A percentile compares a stretch with the other conserved stretches of the same genome.
These are phyloP conservation scores for Lachancea lanzarotensis DNA, from an alignment of 805 yeast genomes.

Conservation along the genomic window DNA sequence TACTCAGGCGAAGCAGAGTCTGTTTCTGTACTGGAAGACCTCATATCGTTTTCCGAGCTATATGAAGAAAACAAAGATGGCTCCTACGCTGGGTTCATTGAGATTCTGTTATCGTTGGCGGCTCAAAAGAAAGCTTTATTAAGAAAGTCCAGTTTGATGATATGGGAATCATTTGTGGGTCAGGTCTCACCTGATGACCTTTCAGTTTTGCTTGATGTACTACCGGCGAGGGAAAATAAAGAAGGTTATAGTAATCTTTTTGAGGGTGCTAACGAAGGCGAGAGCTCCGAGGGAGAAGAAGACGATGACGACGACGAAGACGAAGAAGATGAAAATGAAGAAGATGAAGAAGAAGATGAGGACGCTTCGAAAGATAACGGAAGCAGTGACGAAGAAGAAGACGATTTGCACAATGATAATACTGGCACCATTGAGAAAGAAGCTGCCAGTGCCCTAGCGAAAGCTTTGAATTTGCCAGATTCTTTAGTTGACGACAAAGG, in stretches of 20 bases:
- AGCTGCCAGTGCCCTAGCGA: slow-evolving; percentile 60
- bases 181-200: slow-evolving; percentile 42
- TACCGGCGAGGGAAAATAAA: slow-evolving; percentile 65
- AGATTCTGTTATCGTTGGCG: slow-evolving; percentile 50
- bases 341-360: slow-evolving; percentile 30
- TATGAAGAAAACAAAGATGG: slow-evolving; percentile 33
- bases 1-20: slow-evolving; percentile 75
- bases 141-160: slow-evolving; percentile 49
- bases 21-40: slow-evolving; percentile 63
- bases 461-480: slow-evolving; percentile 62
- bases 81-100: slow-evolving; percentile 47
- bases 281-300: slow-evolving; percentile 33
- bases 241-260: slow-evolving; percentile 75
- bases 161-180: slow-evolving; percentile 51
- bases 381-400: slow-evolving; percentile 26
- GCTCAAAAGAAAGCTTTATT: slow-evolving; percentile 52
- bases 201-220: slow-evolving; percentile 45
- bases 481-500: slow-evolving; percentile 37
- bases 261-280: slow-evolving; percentile 43
- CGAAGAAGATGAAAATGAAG: slow-evolving; percentile 30
- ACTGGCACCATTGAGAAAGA: slow-evolving; percentile 44
- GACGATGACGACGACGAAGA: slow-evolving; percentile 33
- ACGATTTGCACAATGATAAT: slow-evolving; percentile 32
- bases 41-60: slow-evolving; percentile 42
- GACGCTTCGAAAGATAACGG: slow-evolving; percentile 25